Evolutionary conservation across 768 basidiomycete species (phyloP).

Genomic region (Tulasnella sp.): DNA sequence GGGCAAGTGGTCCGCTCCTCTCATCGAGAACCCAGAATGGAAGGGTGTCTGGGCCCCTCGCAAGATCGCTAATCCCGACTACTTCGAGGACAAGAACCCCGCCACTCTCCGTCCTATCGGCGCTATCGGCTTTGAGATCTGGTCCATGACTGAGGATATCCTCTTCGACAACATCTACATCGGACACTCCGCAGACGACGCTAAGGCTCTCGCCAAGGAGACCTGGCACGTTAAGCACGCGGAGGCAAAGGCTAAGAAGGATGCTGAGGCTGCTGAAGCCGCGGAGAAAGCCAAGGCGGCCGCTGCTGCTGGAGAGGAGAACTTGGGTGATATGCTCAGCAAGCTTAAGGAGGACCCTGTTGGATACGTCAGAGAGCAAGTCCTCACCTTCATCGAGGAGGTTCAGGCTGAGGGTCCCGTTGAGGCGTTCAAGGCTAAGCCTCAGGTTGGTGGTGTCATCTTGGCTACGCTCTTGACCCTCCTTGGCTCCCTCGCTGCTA

Average conservation of each 20-base stretch:
- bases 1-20: constrained; percentile 94
- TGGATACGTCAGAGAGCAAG: constrained; percentile 67
- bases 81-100: constrained; percentile 79
- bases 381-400: constrained; percentile 68
- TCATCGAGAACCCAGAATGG: constrained; percentile 96
- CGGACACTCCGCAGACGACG: constrained; percentile 80
- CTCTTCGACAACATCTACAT: constrained; percentile 91
- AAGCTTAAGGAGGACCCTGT: constrained; percentile 66
- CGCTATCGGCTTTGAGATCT: constrained; percentile 94
- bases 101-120: constrained; percentile 84
- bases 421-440: constrained; percentile 75
- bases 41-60: constrained; percentile 89
- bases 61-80: constrained; percentile 83
- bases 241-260: constrained; percentile 50
- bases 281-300: constrained; percentile 37
- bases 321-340: constrained; percentile 33
- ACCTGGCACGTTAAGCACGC: constrained; percentile 88
- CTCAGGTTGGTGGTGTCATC: constrained; percentile 76
- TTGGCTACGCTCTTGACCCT: constrained; percentile 64
- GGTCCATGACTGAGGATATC: constrained; percentile 98
- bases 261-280: constrained; percentile 26
- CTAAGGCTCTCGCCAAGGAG: constrained; percentile 69
- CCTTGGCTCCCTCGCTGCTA: constrained; percentile 71
- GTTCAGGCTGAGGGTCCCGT: constrained; percentile 61
- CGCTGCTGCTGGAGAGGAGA: constrained; percentile 34